Base-by-base conservation (phyloP, 176 grass and related monocot genomes). In the Rhynchospora breviuscula region DNA sequence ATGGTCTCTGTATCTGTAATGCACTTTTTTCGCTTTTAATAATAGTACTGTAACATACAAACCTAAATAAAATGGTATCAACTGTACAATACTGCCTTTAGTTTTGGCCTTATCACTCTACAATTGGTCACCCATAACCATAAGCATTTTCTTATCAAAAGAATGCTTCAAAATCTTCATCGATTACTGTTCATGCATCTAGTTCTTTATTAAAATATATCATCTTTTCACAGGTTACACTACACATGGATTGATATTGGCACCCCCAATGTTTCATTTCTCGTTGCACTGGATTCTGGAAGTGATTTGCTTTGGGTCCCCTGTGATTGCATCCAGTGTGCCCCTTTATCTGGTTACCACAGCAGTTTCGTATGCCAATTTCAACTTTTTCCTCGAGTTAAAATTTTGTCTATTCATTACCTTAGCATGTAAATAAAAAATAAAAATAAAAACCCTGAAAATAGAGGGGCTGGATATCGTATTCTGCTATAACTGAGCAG, bases 241-340 rank as follows among this genome's bases (percentile, higher is more conserved):
- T 99, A 99, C 86, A 95, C 96, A 66, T 99, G 93, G 96, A 94
- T 99, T 54, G 91, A 93, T 79, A 88, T 99, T 78, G 96, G 96
- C 77, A 95, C 91, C 22, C 93, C 93, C 12, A 93, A 86, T 35
- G 88, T 90, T 67, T 88, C 96, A 29, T 99, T 99, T 85, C 44
- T 99, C 51, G 96, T 99, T 49, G 96, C 93, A 83, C 25, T 99
- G 86, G 96, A 95, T 92, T 89, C 96, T 86, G 96, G 96, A 81
- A 99, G 93, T 82, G 93, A 99, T 88, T 86, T 99, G 78, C 92
- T 99, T 69, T 95, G 96, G 96, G 88, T 99, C 25, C 96, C 96
- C 17, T 99, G 93, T 86, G 91, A 99, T 82, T 95, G 93, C 80
- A 89, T 99, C 21, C 77, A 90, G 66, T 99, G 96, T 35, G 96